Base-by-base conservation (phyloP, 2,329 filamentous ascomycete genomes). In the Cercospora sp. region DNA sequence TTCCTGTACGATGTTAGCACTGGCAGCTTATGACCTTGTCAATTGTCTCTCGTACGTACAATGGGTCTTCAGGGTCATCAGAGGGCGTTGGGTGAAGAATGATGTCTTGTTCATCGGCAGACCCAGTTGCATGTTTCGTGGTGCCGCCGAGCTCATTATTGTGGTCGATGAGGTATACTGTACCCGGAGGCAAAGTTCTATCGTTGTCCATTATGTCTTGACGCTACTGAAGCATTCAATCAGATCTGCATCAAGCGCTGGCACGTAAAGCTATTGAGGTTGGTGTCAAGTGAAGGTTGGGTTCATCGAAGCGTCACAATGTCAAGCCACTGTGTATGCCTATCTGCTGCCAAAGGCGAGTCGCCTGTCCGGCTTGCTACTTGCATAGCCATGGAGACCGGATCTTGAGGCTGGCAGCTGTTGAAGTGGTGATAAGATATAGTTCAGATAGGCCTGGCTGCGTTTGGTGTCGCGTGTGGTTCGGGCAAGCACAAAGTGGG, bases 11-110 rank as follows among this genome's bases (percentile, higher is more conserved):
- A 32, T 43, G 18, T 61, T 7, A 57, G 53, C 45, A 21, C 45
- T 3, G 45, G 5, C 3, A 3, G 5, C 21, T 12, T 12, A 12
- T 13, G 21, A 6, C 18, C 9, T 21, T 5, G 2, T 24, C 5
- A 9, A 24, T 3, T 24, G 18, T 49, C 12, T 21, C 4, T 26
- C 4, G 1, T 18, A 61, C 57, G 7, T 61, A 70, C 60, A 84
- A 72, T 12, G 82, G 82, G 69, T 84, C 82, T 65, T 84, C 80
- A 0, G 80, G 81, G 66, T 84, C 80, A 49, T 76, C 72, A 3
- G 80, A 83, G 1, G 82, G 82, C 5, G 70, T 78, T 12, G 80
- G 80, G 6, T 80, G 72, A 13, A 81, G 73, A 9, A 82, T 76
- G 18, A 82, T 79, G 45, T 82, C 81, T 65, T 71, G 72, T 24